Conservation (phyloP, 2,329 filamentous ascomycete species). For the Penicillium sp. region DNA sequence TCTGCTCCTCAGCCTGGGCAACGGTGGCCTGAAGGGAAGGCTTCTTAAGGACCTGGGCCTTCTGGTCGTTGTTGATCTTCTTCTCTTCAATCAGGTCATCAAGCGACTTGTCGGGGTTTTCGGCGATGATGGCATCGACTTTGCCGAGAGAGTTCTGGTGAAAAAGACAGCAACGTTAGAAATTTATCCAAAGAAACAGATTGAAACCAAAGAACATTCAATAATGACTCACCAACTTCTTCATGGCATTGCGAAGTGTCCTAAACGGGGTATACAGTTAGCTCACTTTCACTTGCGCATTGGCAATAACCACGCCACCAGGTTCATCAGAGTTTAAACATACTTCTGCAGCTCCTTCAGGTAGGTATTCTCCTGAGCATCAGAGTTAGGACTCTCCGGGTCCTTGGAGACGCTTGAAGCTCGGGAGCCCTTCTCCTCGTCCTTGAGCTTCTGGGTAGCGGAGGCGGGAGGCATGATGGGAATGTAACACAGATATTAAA, state of each 20-base stretch:
- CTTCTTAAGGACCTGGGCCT: slow-evolving; percentile 62
- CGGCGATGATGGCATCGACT: slow-evolving; percentile 58
- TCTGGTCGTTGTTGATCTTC: slow-evolving; percentile 65
- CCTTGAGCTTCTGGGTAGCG: slow-evolving; percentile 60
- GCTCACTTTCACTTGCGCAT: slow-evolving; percentile 2
- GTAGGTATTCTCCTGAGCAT: slow-evolving; percentile 69
- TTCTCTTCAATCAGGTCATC: slow-evolving; percentile 61
- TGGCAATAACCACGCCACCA: slow-evolving; percentile 4
- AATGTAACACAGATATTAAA: slow-evolving; percentile 21
- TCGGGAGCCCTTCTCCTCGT: slow-evolving; percentile 59
- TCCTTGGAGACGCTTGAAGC: slow-evolving; percentile 31
- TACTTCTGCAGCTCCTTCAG: slow-evolving; percentile 90
- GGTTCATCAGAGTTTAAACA: slow-evolving; percentile 30
- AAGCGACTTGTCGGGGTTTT: slow-evolving; percentile 58
- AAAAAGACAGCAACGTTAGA: slow-evolving; percentile 20
- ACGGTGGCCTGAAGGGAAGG: slow-evolving; percentile 57
- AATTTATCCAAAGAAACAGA: background rate
- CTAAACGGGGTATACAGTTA: slow-evolving; percentile 46
- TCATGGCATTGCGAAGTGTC: slow-evolving; percentile 86
- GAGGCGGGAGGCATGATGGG: slow-evolving; percentile 61
- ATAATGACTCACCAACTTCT: slow-evolving; percentile 73
- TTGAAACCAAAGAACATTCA: background rate
- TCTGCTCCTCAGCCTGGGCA: slow-evolving; percentile 59
- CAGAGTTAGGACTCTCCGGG: slow-evolving; percentile 38
- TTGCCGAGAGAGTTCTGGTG: slow-evolving; percentile 56